Percentiles rank a stretch among this genome's conserved stretches.
Evolutionary conservation across 2,329 filamentous ascomycete genomes (phyloP).

Genomic region (Aspergillus cejpii): DNA sequence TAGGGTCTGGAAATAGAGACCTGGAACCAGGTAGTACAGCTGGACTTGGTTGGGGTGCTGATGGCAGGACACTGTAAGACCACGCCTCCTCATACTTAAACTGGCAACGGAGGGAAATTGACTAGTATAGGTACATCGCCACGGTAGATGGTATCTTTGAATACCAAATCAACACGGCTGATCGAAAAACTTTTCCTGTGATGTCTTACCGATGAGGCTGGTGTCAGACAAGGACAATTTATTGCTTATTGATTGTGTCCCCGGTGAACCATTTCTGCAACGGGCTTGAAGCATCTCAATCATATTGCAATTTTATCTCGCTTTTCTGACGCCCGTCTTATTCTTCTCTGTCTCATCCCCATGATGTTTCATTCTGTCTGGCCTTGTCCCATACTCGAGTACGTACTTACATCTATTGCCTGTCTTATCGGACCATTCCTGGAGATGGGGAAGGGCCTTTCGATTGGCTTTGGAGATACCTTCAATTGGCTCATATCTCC

Average conservation of each 20-base stretch:
- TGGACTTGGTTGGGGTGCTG: constrained; percentile 43
- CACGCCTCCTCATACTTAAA: constrained; percentile 6
- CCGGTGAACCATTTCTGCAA: neutral
- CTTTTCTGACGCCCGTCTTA: too few relatives aligned
- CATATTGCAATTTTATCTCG: neutral
- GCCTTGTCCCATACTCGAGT: neutral
- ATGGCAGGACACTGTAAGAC: constrained; percentile 43
- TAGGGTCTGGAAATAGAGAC: constrained; percentile 27
- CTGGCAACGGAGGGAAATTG: constrained; percentile 5
- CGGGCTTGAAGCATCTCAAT: neutral
- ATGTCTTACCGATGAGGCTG: constrained; percentile 36
- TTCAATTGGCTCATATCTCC: neutral
- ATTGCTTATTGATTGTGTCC: too few relatives aligned
- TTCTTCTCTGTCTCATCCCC: neutral
- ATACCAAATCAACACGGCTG: constrained; percentile 42
- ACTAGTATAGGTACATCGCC: constrained; percentile 39
- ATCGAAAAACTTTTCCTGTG: constrained; percentile 44
- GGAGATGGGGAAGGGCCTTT: neutral
- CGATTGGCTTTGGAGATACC: neutral
- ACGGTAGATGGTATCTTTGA: constrained; percentile 46
- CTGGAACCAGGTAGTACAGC: constrained; percentile 40
- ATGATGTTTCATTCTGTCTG: neutral
- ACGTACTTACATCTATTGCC: neutral
- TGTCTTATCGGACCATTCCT: neutral
- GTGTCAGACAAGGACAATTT: too few relatives aligned